Evolutionary conservation across 805 yeast species (phyloP), one percentile per base, ranked within the genome.

Genomic region (Gaillardinia entomophila): DNA sequence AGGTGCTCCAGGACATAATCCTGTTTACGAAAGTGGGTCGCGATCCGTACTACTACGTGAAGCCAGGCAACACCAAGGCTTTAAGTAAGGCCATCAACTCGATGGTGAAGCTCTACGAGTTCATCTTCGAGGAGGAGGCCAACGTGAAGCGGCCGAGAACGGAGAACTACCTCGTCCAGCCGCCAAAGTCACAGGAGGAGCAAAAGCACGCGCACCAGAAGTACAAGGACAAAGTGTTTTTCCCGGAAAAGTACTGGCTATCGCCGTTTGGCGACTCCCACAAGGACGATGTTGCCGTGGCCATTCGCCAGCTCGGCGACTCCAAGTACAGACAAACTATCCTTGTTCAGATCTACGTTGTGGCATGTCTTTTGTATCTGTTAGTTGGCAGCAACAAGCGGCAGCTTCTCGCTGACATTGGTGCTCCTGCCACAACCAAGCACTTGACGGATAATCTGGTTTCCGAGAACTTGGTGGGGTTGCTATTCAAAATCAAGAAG

Each of bases 161-260:
- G 6, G 63, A 61, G 29, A 37, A 30, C 5, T 42, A 33, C 20
- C 30, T 30, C 3, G 41, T 54, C 2, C 31, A 32, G 4, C 30
- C 40, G 12, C 49, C 49, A 3, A 35, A 38, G 16, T 23, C 46
- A 1, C 45, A 43, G 14, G 33, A 28, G 2, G 54, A 53, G 15
- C 27, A 30, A 15, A 22, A 27, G 24, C 41, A 43, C 15, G 38
- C 53, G 15, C 25, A 30, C 2, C 33, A 37, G 27, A 57, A 55
- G 33, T 53, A 48, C 30, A 14, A 36, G 3, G 28, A 40, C 0
- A 37, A 38, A 18, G 32, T 39, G 22, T 63, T 57, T 35, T 58
- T 55, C 29, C 64, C 71, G 1, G 71, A 66, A 32, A 42, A 43
- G 7, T 66, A 64, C 41, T 61, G 59, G 52, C 30, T 49, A 1